Base-by-base conservation (phyloP, 495 filamentous ascomycete species). In the Pseudomonodictys pantanalensis region DNA sequence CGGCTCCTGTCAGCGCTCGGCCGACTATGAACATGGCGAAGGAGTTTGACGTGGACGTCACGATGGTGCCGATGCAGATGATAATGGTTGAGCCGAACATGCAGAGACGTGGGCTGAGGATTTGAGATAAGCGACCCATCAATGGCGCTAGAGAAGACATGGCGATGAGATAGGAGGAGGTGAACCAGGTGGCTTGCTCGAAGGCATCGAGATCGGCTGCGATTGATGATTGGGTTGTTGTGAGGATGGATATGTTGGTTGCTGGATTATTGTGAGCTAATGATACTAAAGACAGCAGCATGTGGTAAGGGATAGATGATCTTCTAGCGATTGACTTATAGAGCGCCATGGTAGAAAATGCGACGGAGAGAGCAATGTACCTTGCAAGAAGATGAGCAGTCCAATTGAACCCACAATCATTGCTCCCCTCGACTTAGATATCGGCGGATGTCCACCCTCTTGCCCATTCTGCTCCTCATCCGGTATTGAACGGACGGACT, bases 191-290 rank as follows among this genome's bases (percentile, higher is more conserved):
- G 18, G 82, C 83, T 42, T 83, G 71, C 24, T 82, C 81, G 67
- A 87, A 91, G 8, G 86, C 81, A 76, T 90, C 78, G 0, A 91
- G 73, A 56, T 90, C 87, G 18, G 76, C 77, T 0, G 87, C 86
- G 62, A 92, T 89, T 35, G 75, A 73, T 1, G 83, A 86, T 71
- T 90, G 87, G 1, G 84, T 86, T 24, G 88, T 91, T 4, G 85
- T 87, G 58, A 92, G 83, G 63, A 88, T 83, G 25, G 82, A 85
- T 76, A 90, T 88, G 70, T 92, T 91, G 60, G 79, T 81, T 2
- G 73, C 65, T 68, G 25, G 8, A 23, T 5, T n/a, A 42, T 2
- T 32, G 52, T 62, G 12, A 62, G 58, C 32, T 38, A 30, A 17
- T 26, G 10, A 17, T 26, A 10, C 41, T 9, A 48, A 48, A 12